Base-by-base conservation (phyloP, 2,329 filamentous ascomycete species). In the Apiospora rasikravindrae region DNA sequence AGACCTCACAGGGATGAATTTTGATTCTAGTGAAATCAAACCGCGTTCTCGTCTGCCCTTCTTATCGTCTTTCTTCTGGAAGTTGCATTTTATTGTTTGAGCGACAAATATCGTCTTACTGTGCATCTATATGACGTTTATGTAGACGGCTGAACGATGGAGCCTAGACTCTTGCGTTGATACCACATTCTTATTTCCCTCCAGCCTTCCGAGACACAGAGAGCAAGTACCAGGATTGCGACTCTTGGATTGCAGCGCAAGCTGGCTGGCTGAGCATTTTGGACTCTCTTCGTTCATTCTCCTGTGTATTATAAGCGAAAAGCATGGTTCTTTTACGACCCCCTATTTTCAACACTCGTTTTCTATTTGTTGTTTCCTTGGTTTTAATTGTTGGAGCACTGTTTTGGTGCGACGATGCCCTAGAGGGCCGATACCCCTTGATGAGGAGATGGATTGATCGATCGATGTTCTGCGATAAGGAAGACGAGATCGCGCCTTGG, bases 361-460 rank as follows among this genome's bases (percentile, higher is more conserved):
- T 57, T 44, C 47, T 69, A 51, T 24, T 29, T 44, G 24, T 37
- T 42, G 29, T 57, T 57, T 69, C 68, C 68, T 69, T 69, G 44
- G 24, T 49, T 69, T 33, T 10, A 19, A 49, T 69, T 24, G 24
- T 69, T 45, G 44, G 42, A 42, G 47, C 68, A 69, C 68, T 40
- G 22, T 45, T 4, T 67, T 26, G 44, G 47, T 57, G 37, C 57
- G 7, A 51, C 40, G 47, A 69, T 42, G 47, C 68, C 68, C 47
- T 33, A 19, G 68, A 57, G 29, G 47, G 68, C 68, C 49, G 68
- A 69, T 69, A 69, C 68, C 68, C 68, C 67, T 49, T 37, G 44
- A 49, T 69, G 67, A 44, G 33, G 67, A 49, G 67, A 13, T 40
- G 57, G 57, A 7, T 40, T 40, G 57, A 40, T n/a, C 29, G 57